These are phyloP conservation scores for Haematococcus lacustris DNA, from an alignment of 139 green algal species.

Conservation along the genomic window DNA sequence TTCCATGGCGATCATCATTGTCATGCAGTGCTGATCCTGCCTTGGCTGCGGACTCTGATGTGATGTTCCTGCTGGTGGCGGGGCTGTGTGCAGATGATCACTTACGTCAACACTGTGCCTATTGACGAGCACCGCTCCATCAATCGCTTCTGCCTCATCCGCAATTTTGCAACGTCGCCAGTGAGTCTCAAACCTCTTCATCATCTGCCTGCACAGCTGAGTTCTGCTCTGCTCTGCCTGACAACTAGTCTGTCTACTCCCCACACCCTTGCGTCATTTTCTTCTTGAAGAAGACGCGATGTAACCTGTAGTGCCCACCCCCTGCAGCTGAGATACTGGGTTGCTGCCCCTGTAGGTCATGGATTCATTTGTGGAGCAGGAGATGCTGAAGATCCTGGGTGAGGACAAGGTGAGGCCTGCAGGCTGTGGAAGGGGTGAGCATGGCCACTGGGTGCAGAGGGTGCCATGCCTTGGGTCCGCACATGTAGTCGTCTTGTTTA, in stretches of 20 bases:
- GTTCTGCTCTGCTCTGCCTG: no score
- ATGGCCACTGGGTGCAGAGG: not conserved
- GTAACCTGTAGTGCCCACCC: no score
- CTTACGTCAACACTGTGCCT: conserved; percentile 75
- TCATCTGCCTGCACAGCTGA: no score
- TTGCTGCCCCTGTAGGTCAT: no score
- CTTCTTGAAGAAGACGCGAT: no score
- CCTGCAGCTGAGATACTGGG: no score
- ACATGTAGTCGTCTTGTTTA: not conserved
- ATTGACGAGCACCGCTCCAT: conserved; percentile 54
- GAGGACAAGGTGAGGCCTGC: conserved; percentile 31
- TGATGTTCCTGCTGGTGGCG: not conserved
- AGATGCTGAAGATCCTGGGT: conserved; percentile 32
- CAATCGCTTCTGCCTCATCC: conserved; percentile 73
- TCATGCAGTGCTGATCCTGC: no score
- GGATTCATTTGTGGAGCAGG: conserved; percentile 48
- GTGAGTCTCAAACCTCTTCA: no score
- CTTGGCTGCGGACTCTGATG: no score
- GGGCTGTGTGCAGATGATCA: conserved; percentile 47
- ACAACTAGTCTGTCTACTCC: no score
- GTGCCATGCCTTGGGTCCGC: not conserved
- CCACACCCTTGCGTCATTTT: no score
- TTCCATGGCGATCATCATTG: no score
- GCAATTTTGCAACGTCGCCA: conserved; percentile 60
- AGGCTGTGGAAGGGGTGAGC: not conserved